Conservation (phyloP, 805 yeast species). For the Nakazawaea ishiwadae region DNA sequence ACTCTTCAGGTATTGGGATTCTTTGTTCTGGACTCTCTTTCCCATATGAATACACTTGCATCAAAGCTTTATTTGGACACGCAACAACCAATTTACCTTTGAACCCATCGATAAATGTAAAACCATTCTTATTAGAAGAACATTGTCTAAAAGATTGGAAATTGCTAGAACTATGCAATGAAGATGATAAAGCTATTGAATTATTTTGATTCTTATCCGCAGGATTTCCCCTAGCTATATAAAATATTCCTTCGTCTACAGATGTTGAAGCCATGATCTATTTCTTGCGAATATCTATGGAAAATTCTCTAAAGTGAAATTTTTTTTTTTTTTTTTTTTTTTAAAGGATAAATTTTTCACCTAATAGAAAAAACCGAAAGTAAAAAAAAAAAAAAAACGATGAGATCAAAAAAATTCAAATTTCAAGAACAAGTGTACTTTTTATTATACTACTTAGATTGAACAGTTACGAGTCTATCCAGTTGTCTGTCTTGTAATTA, state of each 20-base stretch:
- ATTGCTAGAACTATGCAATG: conserved; percentile 44
- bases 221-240: conserved; percentile 34
- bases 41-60: conserved; percentile 69
- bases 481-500: too few species aligned
- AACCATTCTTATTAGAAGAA: conserved; percentile 36
- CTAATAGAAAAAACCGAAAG: too few species aligned
- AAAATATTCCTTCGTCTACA: conserved; percentile 36
- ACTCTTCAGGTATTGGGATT: conserved; percentile 78
- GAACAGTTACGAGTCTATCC: too few species aligned
- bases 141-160: conserved; percentile 49
- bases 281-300: too few species aligned
- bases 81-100: conserved; percentile 56
- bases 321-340: conserved; percentile 28
- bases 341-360: not conserved
- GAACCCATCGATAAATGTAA: conserved; percentile 41
- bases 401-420: not conserved
- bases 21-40: conserved; percentile 72
- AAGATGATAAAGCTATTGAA: conserved; percentile 29
- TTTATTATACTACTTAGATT: not conserved
- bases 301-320: conserved; percentile 31
- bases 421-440: not conserved
- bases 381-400: not conserved
- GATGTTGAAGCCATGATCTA: conserved; percentile 23
- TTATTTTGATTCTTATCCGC: conserved; percentile 18
- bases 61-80: conserved; percentile 64